Evolutionary conservation across 352 stramenopile genomes (phyloP).

Genomic region (Nothophytophthora sp.): DNA sequence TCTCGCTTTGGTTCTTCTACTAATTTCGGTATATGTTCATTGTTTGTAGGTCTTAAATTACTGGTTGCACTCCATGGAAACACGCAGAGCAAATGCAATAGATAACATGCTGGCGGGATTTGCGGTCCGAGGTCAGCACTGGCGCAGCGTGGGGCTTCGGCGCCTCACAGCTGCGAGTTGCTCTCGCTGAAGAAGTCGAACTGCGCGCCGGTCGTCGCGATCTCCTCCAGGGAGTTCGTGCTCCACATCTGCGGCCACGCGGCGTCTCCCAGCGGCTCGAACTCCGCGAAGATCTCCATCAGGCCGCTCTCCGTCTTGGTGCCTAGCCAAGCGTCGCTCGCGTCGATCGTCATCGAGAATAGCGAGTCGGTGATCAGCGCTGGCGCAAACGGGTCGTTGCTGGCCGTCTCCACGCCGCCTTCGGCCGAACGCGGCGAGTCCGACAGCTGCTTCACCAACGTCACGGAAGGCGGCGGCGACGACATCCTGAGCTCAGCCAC

Average conservation of each 20-base stretch:
- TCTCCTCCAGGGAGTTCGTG: conserved; percentile 49
- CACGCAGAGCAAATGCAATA: conserved; percentile 9
- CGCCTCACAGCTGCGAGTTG: neutral
- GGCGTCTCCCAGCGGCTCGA: conserved; percentile 34
- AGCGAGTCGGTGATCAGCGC: conserved; percentile 21
- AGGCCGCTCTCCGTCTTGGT: conserved; percentile 17
- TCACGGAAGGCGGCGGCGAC: conserved; percentile 6
- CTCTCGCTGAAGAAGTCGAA: conserved; percentile 39
- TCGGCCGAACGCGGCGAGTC: conserved; percentile 42
- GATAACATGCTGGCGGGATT: conserved; percentile 5
- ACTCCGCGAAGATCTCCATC: conserved; percentile 50
- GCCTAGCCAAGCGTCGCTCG: conserved; percentile 13
- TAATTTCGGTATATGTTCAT: no score
- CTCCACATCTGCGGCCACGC: conserved; percentile 47
- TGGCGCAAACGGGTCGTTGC: conserved; percentile 25
- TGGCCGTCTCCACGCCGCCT: conserved; percentile 5
- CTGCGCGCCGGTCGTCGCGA: conserved; percentile 27
- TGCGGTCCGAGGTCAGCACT: neutral
- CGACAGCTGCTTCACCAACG: conserved; percentile 19
- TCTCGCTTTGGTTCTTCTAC: no score
- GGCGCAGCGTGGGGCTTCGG: neutral
- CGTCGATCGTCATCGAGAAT: conserved; percentile 19
- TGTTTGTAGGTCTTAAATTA: conserved; percentile 30
- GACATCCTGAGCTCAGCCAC: conserved; percentile 8
- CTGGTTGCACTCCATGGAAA: conserved; percentile 10